phyloP scores from a whole-genome alignment of 2,329 filamentous ascomycete species.

The Pseudocercospora fuligena region DNA sequence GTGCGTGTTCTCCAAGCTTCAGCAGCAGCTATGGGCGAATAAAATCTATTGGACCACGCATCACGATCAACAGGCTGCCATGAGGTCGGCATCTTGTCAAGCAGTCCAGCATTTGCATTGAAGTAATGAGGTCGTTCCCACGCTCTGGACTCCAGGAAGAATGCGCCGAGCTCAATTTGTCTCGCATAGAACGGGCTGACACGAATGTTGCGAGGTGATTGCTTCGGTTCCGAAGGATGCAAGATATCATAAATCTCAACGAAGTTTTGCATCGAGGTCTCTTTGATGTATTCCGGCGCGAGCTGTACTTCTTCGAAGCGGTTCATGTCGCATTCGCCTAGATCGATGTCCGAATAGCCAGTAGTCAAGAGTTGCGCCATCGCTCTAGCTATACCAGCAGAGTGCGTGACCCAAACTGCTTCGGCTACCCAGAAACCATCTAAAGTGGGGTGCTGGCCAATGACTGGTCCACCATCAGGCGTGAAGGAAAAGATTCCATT shows the following conservation, averaged over 20 bases:
- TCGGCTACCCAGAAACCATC: conserved; percentile 69
- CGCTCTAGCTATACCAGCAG: conserved; percentile 65
- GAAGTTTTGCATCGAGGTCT: conserved; percentile 66
- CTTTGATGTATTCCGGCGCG: conserved; percentile 59
- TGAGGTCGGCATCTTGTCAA: conserved; percentile 56
- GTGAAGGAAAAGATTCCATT: conserved; percentile 71
- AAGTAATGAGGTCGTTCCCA: conserved; percentile 71
- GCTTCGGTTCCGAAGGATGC: conserved; percentile 63
- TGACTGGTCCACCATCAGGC: conserved; percentile 64
- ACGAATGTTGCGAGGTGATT: conserved; percentile 63
- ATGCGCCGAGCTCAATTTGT: conserved; percentile 61
- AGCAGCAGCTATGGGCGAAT: conserved; percentile 63
- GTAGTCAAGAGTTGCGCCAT: conserved; percentile 63
- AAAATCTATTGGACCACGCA: conserved; percentile 61
- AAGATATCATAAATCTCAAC: conserved; percentile 69
- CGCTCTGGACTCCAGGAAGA: conserved; percentile 63
- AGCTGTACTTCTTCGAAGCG: conserved; percentile 68
- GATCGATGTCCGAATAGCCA: conserved; percentile 60
- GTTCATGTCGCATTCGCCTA: conserved; percentile 63
- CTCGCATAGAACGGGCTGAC: conserved; percentile 63
- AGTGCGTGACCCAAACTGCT: conserved; percentile 70
- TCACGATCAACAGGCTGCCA: conserved; percentile 64
- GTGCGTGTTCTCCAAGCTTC: conserved; percentile 70
- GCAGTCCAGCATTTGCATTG: conserved; percentile 58
- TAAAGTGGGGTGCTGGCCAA: conserved; percentile 62